Percentiles rank a stretch among this genome's conserved stretches.
Conservation (phyloP, 306 rosid genomes). For the Senna siamea region DNA sequence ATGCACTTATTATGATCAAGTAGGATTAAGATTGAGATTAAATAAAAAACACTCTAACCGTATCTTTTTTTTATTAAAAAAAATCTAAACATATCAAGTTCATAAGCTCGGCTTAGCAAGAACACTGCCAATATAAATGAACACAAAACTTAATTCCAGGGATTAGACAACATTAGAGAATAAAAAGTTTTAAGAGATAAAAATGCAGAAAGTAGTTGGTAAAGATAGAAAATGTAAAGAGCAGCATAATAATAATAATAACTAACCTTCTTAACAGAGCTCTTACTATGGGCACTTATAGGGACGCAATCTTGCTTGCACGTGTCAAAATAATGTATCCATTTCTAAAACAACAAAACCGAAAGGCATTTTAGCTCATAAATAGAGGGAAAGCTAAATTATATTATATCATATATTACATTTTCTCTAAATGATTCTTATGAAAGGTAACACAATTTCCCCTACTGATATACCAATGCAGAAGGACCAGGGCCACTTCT, state of each 20-base stretch:
- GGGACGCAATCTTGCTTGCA: slow-evolving; percentile 71
- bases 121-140: not conserved
- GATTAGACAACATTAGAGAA: not conserved
- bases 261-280: slow-evolving; percentile 72
- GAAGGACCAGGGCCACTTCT: not conserved
- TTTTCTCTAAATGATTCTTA: not conserved
- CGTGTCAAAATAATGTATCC: slow-evolving; percentile 66
- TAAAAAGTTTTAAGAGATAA: no score
- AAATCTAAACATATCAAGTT: not conserved
- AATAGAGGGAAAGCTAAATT: not conserved
- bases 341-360: slow-evolving; percentile 58
- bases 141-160: not conserved
- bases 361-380: not conserved
- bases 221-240: not conserved
- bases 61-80: no score
- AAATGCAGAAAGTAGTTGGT: no score
- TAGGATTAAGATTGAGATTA: not conserved
- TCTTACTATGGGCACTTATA: slow-evolving; percentile 82
- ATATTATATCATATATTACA: no score
- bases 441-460: not conserved
- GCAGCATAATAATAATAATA: not conserved
- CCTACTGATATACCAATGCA: not conserved
- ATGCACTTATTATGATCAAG: not conserved
- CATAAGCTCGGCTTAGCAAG: not conserved
- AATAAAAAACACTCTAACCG: not conserved